Conservation (phyloP, 2,329 filamentous ascomycete genomes). For the Penicillium griseofulvum region DNA sequence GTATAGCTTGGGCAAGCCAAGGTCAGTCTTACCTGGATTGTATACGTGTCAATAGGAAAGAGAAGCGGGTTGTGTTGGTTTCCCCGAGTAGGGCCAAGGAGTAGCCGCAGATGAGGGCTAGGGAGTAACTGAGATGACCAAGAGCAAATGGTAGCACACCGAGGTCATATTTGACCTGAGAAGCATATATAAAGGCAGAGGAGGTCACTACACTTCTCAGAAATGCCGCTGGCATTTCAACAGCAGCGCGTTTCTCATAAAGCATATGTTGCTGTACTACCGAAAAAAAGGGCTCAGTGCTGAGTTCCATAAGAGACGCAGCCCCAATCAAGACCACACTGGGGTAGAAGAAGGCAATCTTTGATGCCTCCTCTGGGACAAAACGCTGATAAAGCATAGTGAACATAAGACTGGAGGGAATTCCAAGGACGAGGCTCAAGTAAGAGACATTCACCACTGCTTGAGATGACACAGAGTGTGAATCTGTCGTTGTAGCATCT, state of each 20-base stretch:
- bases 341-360: constrained; percentile 62
- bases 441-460: constrained; percentile 86
- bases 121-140: constrained; percentile 76
- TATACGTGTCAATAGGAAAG: constrained; percentile 57
- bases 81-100: constrained; percentile 58
- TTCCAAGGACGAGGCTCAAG: constrained; percentile 68
- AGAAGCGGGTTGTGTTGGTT: constrained; percentile 62
- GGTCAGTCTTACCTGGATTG: constrained; percentile 39
- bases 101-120: constrained; percentile 69
- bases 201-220: constrained; percentile 74
- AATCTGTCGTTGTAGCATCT: constrained; percentile 13
- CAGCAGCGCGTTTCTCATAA: constrained; percentile 75
- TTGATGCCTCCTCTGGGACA: constrained; percentile 48
- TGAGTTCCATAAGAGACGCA: constrained; percentile 68
- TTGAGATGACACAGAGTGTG: constrained; percentile 52
- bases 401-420: constrained; percentile 62
- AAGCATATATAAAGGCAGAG: constrained; percentile 64
- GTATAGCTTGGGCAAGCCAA: no score
- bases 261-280: constrained; percentile 77
- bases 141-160: constrained; percentile 86
- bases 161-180: constrained; percentile 51
- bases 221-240: constrained; percentile 80
- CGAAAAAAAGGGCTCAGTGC: constrained; percentile 85
- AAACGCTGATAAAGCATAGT: constrained; percentile 66
- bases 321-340: constrained; percentile 56